Base-by-base conservation (phyloP, 202 grass and related monocot genomes). In the Setaria viridis region DNA sequence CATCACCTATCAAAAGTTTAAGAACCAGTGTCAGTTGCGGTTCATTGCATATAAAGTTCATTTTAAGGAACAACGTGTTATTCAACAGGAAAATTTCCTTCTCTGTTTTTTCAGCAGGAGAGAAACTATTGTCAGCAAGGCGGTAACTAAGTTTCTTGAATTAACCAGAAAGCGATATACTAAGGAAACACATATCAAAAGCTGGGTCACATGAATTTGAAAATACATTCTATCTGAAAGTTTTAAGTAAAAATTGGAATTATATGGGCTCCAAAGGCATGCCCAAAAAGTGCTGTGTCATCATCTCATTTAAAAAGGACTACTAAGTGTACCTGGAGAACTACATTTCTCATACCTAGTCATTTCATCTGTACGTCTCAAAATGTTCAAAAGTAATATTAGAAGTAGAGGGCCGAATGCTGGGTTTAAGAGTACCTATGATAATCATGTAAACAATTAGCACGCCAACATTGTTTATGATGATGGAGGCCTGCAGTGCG, bases 381-480 rank as follows among this genome's bases (percentile, higher is more conserved):
- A 72, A 81, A 72, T 69, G 55, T 30, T 39, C 11, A n/a, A 41
- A 89, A 82, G 21, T 33, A 91, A 56, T 6, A 72, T 25, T 20
- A 41, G 62, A 19, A 70, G 48, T 56, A 72, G 47, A 78, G 53
- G n/a, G 15, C 10, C 49, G 15, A 83, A 58, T 79, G 33, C 16
- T 43, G 17, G 65, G 89, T 21, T 55, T 70, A 76, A 35, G 33
- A 78, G 46, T 94, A 99, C 97, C 92, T 16, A 96, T 93, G 43
- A 99, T 96, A 51, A 99, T 99, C 91, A 99, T 91, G 80, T 99
- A 99, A 16, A 99, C 97, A 85, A 99, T 89, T 85, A 99, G 74
- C 68, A 95, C 89, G 9, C 97, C 97, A 0, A 89, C 56, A 30
- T 92, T 99, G 82, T 96, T 95, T 78, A 99, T 84, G n/a, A 94